Evolutionary conservation across 2,329 filamentous ascomycete species (phyloP).

Genomic region (Ascocoryne sarcoides): DNA sequence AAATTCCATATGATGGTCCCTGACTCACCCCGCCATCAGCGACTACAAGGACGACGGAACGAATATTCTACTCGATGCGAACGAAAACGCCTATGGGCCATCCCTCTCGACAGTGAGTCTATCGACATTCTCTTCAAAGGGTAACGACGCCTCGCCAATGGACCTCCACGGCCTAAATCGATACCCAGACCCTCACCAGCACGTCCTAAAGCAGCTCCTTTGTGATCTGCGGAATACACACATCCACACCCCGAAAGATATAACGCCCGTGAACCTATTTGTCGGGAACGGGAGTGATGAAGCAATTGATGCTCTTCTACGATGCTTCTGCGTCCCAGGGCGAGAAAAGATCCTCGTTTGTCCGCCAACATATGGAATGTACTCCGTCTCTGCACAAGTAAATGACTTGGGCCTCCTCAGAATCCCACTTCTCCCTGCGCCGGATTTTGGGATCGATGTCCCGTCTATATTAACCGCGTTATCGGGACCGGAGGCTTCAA

Average conservation of each 20-base stretch:
- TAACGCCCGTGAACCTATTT: slow-evolving; percentile 79
- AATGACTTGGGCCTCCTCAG: slow-evolving; percentile 85
- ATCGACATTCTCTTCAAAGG: slow-evolving; percentile 30
- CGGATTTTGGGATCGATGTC: slow-evolving; percentile 67
- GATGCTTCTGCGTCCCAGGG: slow-evolving; percentile 85
- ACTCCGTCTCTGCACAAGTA: slow-evolving; percentile 84
- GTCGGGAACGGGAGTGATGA: slow-evolving; percentile 95
- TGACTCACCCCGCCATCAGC: slow-evolving; percentile 35
- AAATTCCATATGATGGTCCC: slow-evolving; percentile 3
- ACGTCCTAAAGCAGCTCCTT: slow-evolving; percentile 74
- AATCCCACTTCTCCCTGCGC: slow-evolving; percentile 68
- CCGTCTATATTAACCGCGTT: slow-evolving; percentile 59
- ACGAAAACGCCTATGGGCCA: slow-evolving; percentile 93
- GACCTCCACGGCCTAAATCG: slow-evolving; percentile 80
- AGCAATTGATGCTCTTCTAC: slow-evolving; percentile 87
- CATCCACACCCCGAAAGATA: slow-evolving; percentile 62
- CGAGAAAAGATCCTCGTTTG: slow-evolving; percentile 88
- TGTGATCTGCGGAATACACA: slow-evolving; percentile 83
- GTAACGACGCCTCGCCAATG: slow-evolving; percentile 44
- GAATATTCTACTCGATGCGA: slow-evolving; percentile 93
- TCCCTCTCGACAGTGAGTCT: slow-evolving; percentile 49
- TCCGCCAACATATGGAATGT: slow-evolving; percentile 98
- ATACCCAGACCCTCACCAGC: slow-evolving; percentile 95
- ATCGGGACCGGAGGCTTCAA: slow-evolving; percentile 42
- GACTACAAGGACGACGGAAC: slow-evolving; percentile 99